Conservation (phyloP, 176 grass and related monocot species). For the Triticum turgidum region DNA sequence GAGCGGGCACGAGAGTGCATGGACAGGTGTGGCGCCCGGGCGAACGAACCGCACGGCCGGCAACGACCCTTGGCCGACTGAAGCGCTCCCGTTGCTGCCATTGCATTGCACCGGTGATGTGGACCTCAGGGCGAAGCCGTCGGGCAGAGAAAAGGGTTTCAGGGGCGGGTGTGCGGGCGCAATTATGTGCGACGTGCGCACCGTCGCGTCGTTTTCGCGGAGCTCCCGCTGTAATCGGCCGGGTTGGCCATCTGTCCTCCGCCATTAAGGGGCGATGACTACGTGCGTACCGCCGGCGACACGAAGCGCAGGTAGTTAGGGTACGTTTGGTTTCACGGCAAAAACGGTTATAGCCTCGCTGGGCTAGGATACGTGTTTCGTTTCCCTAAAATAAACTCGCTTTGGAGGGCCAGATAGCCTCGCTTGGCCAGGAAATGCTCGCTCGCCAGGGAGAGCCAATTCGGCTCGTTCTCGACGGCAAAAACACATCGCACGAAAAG, state of each 20-base stretch:
- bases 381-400: too few relatives aligned
- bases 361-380: too few relatives aligned
- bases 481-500: too few relatives aligned
- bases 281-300: too few relatives aligned
- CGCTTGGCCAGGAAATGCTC: too few relatives aligned
- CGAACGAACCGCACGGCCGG: background rate
- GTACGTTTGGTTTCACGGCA: too few relatives aligned
- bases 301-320: too few relatives aligned
- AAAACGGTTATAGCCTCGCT: too few relatives aligned
- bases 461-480: too few relatives aligned
- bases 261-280: background rate
- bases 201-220: background rate
- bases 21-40: background rate
- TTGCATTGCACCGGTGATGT: background rate
- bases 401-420: too few relatives aligned
- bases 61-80: too few relatives aligned
- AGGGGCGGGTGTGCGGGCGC: background rate
- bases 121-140: background rate
- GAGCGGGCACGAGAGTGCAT: background rate
- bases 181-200: slow-evolving; percentile 22
- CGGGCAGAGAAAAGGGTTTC: background rate
- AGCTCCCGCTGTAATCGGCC: background rate
- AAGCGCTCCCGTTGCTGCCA: background rate
- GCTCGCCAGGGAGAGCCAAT: too few relatives aligned
- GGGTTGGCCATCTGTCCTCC: slow-evolving; percentile 1